Base-by-base conservation (phyloP, 768 basidiomycete species). In the Mrakia frigida region DNA sequence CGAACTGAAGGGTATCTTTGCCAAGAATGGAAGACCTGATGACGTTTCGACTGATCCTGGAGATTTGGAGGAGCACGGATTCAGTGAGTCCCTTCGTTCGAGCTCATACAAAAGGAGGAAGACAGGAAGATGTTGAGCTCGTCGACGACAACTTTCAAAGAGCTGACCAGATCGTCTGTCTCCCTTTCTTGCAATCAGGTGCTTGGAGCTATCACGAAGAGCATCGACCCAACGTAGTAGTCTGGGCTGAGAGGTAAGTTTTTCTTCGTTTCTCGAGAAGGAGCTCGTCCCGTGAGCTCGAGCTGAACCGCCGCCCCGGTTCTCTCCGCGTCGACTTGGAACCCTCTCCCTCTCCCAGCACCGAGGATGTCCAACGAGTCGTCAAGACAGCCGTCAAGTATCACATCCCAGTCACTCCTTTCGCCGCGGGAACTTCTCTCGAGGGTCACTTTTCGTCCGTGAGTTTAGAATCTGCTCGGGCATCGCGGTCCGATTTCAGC, bases 371-470 rank as follows among this genome's bases (percentile, higher is more conserved):
- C 43, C 73, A 73, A 37, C 33, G 88, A 76, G 85, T 92, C 70
- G 90, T 97, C 76, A 88, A 91, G 76, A 87, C 93, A 59, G 89
- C 94, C 0, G 85, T 87, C 63, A 89, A 89, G 81, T 90, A 89
- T 82, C 85, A 85, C 67, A 85, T 96, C 46, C 94, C 94, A 3
- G 86, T 96, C 35, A 88, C 89, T 23, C 88, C 93, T 4, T 94
- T 90, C 80, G 89, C 90, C 68, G 94, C 92, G 1, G 93, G 91
- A 6, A 96, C 93, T 0, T 90, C 90, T 81, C 85, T 95, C 23
- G 94, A 96, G 81, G 93, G 93, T 0, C 92, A 96, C 83, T 93
- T 90, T 28, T 35, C 28, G 11, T 71, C 75, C 33, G 74, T 75
- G 28, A 65, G 73, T 63, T n/a, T 56, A 31, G 23, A 23, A 35